Conservation (phyloP, 441 rosid genomes). For the Adansonia gregorii region DNA sequence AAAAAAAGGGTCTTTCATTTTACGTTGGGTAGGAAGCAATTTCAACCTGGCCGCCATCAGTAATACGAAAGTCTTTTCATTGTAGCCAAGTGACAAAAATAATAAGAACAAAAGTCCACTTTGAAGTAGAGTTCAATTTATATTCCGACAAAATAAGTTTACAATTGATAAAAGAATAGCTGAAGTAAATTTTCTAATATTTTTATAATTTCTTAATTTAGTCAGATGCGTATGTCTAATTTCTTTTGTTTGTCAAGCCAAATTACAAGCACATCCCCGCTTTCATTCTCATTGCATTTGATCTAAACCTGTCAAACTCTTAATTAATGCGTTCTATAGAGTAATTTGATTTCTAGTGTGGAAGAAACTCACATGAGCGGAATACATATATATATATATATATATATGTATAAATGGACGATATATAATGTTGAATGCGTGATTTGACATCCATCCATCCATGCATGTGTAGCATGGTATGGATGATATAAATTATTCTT, state of each 20-base stretch:
- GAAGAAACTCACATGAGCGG: neutral
- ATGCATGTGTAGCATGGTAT: slow-evolving; percentile 15
- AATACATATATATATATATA: neutral
- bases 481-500: neutral
- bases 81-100: slow-evolving; percentile 30
- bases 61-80: slow-evolving; percentile 25
- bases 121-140: slow-evolving; percentile 38
- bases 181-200: neutral
- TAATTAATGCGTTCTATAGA: neutral
- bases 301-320: neutral
- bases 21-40: slow-evolving; percentile 22
- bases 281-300: slow-evolving; percentile 3
- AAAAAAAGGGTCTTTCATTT: neutral
- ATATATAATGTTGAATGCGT: neutral
- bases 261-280: slow-evolving; percentile 3
- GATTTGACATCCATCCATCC: slow-evolving; percentile 5
- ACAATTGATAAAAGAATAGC: slow-evolving; percentile 5
- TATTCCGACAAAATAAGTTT: slow-evolving; percentile 44
- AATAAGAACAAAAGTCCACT: slow-evolving; percentile 38
- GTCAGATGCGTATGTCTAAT: neutral
- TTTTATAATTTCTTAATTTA: neutral
- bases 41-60: slow-evolving; percentile 30
- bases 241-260: neutral
- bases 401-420: neutral
- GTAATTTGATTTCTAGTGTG: slow-evolving; percentile 2